phyloP scores from a whole-genome alignment of 352 stramenopile genomes.

The Globisporangium orthogonon region DNA sequence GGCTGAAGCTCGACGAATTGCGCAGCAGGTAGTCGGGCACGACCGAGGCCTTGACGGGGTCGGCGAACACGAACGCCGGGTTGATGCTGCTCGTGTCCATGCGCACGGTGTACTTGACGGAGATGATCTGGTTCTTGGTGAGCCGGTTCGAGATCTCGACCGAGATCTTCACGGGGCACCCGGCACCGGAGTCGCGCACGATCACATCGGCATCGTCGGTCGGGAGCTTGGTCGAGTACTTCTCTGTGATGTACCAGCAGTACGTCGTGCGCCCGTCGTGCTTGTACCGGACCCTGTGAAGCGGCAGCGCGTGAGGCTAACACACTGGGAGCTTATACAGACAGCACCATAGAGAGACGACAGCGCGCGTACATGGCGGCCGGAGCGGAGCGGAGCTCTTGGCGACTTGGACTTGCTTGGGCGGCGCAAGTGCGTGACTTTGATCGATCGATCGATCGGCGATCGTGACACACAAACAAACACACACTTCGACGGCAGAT shows the following conservation, averaged over 20 bases:
- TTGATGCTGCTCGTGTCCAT: conserved; percentile 37
- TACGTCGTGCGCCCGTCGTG: conserved; percentile 77
- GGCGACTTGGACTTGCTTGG: not conserved
- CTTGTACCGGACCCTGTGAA: conserved; percentile 43
- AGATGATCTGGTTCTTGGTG: conserved; percentile 39
- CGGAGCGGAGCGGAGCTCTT: not conserved
- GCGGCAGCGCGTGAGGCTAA: not conserved
- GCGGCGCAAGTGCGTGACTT: conserved; percentile 2
- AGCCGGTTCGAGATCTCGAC: conserved; percentile 52
- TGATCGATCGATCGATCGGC: not conserved
- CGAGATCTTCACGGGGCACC: conserved; percentile 59
- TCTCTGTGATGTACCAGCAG: conserved; percentile 69
- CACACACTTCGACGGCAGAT: not conserved
- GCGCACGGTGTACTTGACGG: conserved; percentile 56
- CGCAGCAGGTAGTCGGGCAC: conserved; percentile 38
- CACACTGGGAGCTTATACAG: too few species aligned
- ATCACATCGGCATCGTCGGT: conserved; percentile 35
- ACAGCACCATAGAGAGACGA: too few species aligned
- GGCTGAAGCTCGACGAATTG: conserved; percentile 23
- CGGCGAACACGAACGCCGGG: conserved; percentile 49
- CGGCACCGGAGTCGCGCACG: conserved; percentile 23
- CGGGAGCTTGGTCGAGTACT: conserved; percentile 46
- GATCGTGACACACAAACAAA: too few species aligned
- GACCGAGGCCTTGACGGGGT: conserved; percentile 27
- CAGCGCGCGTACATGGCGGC: not conserved